These are phyloP conservation scores for Shiraia sp. DNA, from an alignment of 2,329 filamentous ascomycete genomes.

Conservation along the genomic window DNA sequence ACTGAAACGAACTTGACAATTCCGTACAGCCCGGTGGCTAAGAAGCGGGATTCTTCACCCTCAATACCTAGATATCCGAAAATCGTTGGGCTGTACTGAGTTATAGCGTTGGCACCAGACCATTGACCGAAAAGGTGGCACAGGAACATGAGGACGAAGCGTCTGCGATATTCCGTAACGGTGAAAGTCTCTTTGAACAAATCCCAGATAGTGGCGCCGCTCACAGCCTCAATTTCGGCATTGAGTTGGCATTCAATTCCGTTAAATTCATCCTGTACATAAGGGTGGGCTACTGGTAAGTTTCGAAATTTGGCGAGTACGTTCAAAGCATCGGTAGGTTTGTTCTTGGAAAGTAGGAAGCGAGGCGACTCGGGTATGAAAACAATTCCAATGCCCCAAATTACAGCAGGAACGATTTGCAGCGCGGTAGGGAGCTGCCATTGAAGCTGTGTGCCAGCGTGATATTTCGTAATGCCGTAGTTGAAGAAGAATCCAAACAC, in stretches of 20 bases:
- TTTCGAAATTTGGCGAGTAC: constrained; percentile 7
- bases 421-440: constrained; percentile 12
- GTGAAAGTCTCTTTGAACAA: constrained; percentile 42
- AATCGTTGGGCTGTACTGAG: constrained; percentile 15
- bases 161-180: constrained; percentile 28
- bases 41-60: constrained; percentile 12
- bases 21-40: constrained; percentile 15
- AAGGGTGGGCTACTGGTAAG: constrained; percentile 7
- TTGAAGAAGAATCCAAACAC: constrained; percentile 37
- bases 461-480: constrained; percentile 38
- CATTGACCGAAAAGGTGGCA: constrained; percentile 16
- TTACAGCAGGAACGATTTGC: constrained; percentile 10
- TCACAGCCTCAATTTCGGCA: constrained; percentile 41
- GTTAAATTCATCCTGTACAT: constrained; percentile 10
- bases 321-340: constrained; percentile 9
- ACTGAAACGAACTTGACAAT: constrained; percentile 17
- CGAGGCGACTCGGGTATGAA: constrained; percentile 11
- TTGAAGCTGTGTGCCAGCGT: constrained; percentile 10
- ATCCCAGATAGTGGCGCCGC: constrained; percentile 34
- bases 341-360: constrained; percentile 10
- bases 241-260: constrained; percentile 37
- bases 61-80: constrained; percentile 17
- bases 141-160: constrained; percentile 12
- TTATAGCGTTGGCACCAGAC: constrained; percentile 18
- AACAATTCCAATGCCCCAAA: constrained; percentile 10